Evolutionary conservation across 1,139 yeast species (phyloP), one percentile per base, ranked within the genome.

Genomic region (Candida sanyaensis): DNA sequence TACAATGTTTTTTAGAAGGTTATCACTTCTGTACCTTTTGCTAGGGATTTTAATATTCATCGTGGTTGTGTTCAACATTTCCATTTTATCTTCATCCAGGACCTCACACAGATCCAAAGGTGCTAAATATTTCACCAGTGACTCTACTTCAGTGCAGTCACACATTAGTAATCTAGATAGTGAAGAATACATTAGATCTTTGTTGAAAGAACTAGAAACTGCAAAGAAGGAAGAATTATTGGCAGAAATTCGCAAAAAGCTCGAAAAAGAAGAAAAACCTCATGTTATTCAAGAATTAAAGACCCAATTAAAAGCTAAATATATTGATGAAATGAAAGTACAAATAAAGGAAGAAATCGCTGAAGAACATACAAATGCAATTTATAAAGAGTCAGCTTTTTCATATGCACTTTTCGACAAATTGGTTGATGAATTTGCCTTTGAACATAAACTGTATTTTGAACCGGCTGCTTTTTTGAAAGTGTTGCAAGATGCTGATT

Each of bases 381-480:
- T 58, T 38, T 63, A 51, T 38, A 52, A 54, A 28, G 56, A 60
- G 41, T 56, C 57, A 42, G 48, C 52, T 27, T 47, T 64, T 8
- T 55, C 64, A 8, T 61, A 51, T 48, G 50, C 53, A 7, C 45
- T 66, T 13, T 59, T 63, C 48, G 60, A 60, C 28, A 59, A 60
- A 30, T 52, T 67, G 50, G 58, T 59, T 44, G 51, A 53, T 6
- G 55, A 61, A 7, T 70, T 58, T 52, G 50, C 61, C 26, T 48
- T 50, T 34, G 45, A 51, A 6, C 54, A 68, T 50, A 44, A 48
- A 24, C 48, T 52, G 5, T 50, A 50, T 1, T 45, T 71, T 30
- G 52, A 59, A 41, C 50, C 59, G 11, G 56, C 52, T 39, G 57
- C 65, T 0, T 45, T 61, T 30, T 38, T 51, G n/a, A 41, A 43